Percentiles rank a stretch among this genome's conserved stretches.
These are phyloP conservation scores for Brassica rapa DNA, from an alignment of 345 rosid genomes.

Conservation along the genomic window DNA sequence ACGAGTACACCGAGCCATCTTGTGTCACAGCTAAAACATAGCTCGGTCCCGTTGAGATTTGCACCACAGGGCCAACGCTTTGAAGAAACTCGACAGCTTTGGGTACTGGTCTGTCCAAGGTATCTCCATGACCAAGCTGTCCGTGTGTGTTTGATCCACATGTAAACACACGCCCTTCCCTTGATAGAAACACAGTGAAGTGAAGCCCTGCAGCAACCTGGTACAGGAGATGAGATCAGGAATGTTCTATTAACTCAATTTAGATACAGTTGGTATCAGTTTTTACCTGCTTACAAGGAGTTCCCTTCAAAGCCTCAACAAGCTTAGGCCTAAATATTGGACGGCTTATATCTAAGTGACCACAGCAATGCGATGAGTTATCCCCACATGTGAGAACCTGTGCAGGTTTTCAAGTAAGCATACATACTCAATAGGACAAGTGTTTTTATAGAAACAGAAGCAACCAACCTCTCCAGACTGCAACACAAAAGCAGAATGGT, in stretches of 20 bases:
- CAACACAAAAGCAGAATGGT: slow-evolving; percentile 88
- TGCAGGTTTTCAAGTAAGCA: not conserved
- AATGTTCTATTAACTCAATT: too few relatives aligned
- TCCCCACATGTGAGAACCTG: slow-evolving; percentile 97
- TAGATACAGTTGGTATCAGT: too few relatives aligned
- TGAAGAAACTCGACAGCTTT: slow-evolving; percentile 58
- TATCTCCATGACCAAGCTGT: slow-evolving; percentile 94
- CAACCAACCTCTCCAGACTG: slow-evolving; percentile 86
- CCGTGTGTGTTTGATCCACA: slow-evolving; percentile 86
- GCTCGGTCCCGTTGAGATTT: slow-evolving; percentile 89
- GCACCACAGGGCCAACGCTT: slow-evolving; percentile 65
- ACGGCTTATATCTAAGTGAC: slow-evolving; percentile 71
- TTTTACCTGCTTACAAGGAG: slow-evolving; percentile 91
- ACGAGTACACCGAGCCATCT: slow-evolving; percentile 75
- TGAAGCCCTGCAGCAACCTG: slow-evolving; percentile 90
- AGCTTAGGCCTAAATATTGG: slow-evolving; percentile 86
- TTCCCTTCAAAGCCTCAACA: slow-evolving; percentile 77
- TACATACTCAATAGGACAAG: not conserved
- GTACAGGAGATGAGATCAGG: too few relatives aligned
- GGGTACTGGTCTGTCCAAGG: slow-evolving; percentile 75
- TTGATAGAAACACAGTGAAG: slow-evolving; percentile 81
- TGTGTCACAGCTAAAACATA: slow-evolving; percentile 71
- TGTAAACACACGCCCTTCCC: slow-evolving; percentile 69
- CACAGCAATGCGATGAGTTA: slow-evolving; percentile 89
- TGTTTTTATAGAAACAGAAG: not conserved